A percentile compares a stretch with the other conserved stretches of the same genome.
Conservation (phyloP, 2,329 filamentous ascomycete species). For the Sclerotinia sclerotiorum region DNA sequence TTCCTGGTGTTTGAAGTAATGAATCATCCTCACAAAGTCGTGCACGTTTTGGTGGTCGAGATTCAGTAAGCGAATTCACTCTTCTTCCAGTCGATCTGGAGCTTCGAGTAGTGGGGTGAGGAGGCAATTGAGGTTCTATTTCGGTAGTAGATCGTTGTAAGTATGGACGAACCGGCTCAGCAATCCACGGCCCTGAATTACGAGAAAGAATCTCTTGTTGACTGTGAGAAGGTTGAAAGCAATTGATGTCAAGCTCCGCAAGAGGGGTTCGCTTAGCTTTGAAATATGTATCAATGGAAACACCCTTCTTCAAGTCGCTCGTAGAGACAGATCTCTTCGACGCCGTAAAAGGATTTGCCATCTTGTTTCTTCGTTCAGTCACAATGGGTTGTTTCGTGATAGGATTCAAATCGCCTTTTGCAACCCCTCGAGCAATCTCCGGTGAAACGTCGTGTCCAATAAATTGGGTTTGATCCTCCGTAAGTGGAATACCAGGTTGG, state of each 20-base stretch:
- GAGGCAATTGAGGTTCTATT: conserved; percentile 41
- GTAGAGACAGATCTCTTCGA: conserved; percentile 37
- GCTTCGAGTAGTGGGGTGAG: conserved; percentile 42
- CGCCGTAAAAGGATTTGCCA: conserved; percentile 28
- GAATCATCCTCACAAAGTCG: conserved; percentile 51
- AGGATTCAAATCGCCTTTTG: conserved; percentile 80
- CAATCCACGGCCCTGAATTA: conserved; percentile 55
- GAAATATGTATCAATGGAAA: conserved; percentile 65
- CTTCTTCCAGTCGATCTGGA: conserved; percentile 44
- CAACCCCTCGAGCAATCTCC: conserved; percentile 70
- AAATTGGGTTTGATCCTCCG: conserved; percentile 71
- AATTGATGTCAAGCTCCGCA: conserved; percentile 67
- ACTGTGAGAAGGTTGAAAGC: conserved; percentile 64
- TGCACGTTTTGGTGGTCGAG: conserved; percentile 50
- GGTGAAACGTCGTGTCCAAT: conserved; percentile 74
- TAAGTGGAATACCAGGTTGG: conserved; percentile 60
- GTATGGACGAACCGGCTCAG: conserved; percentile 46
- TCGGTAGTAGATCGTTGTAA: conserved; percentile 32
- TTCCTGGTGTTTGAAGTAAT: conserved; percentile 33
- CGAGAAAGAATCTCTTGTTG: conserved; percentile 59
- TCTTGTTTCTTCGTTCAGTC: conserved; percentile 32
- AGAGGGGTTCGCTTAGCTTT: conserved; percentile 62
- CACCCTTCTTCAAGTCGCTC: conserved; percentile 57
- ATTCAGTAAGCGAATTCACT: conserved; percentile 44
- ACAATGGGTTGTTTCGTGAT: conserved; percentile 70